These are phyloP conservation scores for Ceratocystis huliohia DNA, from an alignment of 2,329 filamentous ascomycete genomes.

Conservation along the genomic window DNA sequence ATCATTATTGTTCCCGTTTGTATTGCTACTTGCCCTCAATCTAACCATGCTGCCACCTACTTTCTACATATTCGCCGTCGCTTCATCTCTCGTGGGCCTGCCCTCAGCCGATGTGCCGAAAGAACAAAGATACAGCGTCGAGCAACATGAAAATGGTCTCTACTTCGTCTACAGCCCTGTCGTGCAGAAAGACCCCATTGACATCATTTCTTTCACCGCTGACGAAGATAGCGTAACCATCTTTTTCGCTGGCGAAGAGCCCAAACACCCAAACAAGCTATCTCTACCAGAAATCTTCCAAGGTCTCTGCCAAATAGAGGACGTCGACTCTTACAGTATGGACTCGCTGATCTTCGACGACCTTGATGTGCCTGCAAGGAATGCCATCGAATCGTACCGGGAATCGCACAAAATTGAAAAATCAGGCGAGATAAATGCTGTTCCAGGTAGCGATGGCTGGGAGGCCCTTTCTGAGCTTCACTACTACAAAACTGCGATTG, in stretches of 20 bases:
- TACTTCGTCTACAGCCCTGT: not conserved
- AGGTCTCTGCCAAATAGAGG: not conserved
- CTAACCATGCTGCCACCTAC: no score
- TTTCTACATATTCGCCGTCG: no score
- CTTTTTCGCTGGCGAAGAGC: not conserved
- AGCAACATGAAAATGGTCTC: not conserved
- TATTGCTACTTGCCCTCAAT: no score
- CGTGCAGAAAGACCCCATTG: not conserved
- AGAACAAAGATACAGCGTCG: not conserved
- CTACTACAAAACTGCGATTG: not conserved
- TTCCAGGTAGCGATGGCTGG: not conserved
- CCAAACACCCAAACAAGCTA: not conserved
- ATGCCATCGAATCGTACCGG: not conserved
- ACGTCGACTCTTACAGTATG: not conserved
- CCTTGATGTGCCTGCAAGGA: not conserved
- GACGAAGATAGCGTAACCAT: not conserved
- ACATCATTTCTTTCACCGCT: not conserved
- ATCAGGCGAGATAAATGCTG: not conserved
- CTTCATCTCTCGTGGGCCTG: not conserved
- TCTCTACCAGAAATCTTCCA: not conserved
- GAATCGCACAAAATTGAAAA: not conserved
- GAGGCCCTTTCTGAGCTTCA: not conserved
- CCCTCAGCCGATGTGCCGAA: not conserved
- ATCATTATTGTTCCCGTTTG: no score
- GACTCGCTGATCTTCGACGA: not conserved